Evolutionary conservation across 768 basidiomycete genomes (phyloP), one percentile per base, ranked within the genome.

Genomic region (Sarcomyxa edulis): DNA sequence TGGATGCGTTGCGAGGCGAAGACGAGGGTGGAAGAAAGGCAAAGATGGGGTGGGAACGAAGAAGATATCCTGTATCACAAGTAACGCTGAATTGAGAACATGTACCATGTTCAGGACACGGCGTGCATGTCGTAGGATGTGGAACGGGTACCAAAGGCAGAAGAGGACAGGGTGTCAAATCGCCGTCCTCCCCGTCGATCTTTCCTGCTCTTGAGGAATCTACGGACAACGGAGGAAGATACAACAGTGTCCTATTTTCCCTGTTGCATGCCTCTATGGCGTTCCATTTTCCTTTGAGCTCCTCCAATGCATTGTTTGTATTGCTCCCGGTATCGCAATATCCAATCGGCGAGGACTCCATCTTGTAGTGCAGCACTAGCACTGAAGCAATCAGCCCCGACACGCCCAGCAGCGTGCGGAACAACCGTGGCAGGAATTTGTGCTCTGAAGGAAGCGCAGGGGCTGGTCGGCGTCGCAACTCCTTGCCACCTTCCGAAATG

Each of bases 31-130:
- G 68, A n/a, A 76, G 51, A 46, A 72, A 69, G 26, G 65, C 68
- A 5, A 85, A 64, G 37, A 79, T 53, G 28, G 77, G 65, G 51
- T 84, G 80, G 19, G 83, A 71, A 40, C 71, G 76, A 28, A 83
- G 63, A 47, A 88, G 55, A 53, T 76, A 85, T 10, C 84, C 81
- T 21, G 62, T 69, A 39, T 84, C 78, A 61, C 89, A 92, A 6
- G 64, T 67, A 31, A 88, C 72, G 38, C 51, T 65, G 52, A 71
- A 60, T 34, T 65, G 69, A 15, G 63, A 67, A 56, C 86, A 89
- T 32, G 63, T 66, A 22, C 74, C 86, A 54, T 82, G 81, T 45
- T 74, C 67, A 31, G 84, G 84, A 56, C 84, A 92, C 15, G 75
- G 75, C 8, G 84, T 79, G 58, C 89, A 92, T 20, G 66, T 50